Evolutionary conservation across 2,329 filamentous ascomycete species (phyloP).

Genomic region (Pezicula carpinea): DNA sequence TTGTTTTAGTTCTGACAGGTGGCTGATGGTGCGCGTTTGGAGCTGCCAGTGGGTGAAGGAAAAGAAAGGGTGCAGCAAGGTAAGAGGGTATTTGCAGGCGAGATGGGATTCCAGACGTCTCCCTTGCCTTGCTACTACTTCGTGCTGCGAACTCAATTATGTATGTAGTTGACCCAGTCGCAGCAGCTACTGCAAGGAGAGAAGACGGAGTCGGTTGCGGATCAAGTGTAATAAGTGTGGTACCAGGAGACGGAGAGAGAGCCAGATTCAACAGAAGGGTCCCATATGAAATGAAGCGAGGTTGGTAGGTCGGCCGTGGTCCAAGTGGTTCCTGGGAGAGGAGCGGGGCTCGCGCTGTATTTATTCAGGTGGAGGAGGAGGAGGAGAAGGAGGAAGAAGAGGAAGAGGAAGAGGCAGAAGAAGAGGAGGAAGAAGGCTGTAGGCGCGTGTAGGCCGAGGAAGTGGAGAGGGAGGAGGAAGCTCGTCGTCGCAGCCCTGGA

Average conservation of each 20-base stretch:
- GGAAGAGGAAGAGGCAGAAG: not conserved
- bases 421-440: not conserved
- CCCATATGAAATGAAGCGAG: not conserved
- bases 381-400: not conserved
- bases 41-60: not conserved
- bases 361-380: not conserved
- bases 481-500: not conserved
- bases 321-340: not conserved
- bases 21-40: not conserved
- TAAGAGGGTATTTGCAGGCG: not conserved
- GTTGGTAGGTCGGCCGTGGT: not conserved
- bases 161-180: not conserved
- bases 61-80: not conserved
- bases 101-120: not conserved
- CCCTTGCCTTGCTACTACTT: not conserved
- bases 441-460: not conserved
- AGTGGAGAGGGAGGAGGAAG: no score
- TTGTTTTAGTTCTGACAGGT: not conserved
- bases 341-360: not conserved
- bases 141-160: not conserved
- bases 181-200: not conserved
- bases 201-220: not conserved
- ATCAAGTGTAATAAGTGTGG: not conserved
- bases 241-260: not conserved
- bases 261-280: not conserved